Percentiles rank a stretch among this genome's conserved stretches.
phyloP scores from a whole-genome alignment of 257 asterid genomes.

The Misopates orontium region DNA sequence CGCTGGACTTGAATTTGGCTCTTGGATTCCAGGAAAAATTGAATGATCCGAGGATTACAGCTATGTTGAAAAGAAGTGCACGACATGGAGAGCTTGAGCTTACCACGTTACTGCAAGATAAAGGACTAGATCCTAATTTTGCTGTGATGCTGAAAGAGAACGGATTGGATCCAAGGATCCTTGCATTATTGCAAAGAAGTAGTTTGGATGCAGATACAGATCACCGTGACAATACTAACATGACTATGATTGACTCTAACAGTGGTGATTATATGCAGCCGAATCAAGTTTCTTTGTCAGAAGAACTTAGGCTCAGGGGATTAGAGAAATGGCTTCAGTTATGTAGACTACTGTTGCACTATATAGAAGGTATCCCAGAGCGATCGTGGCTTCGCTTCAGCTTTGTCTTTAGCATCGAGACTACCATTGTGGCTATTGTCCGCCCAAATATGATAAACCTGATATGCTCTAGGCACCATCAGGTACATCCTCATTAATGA shows the following conservation, averaged over 20 bases:
- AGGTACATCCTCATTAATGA: conserved; percentile 47
- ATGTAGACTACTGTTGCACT: conserved; percentile 75
- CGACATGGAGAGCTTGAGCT: conserved; percentile 86
- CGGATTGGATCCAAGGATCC: conserved; percentile 96
- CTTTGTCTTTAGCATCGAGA: conserved; percentile 81
- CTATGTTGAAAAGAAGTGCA: conserved; percentile 76
- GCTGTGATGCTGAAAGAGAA: conserved; percentile 99
- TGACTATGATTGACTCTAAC: conserved; percentile 57
- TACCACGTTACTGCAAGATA: conserved; percentile 82
- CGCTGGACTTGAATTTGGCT: conserved; percentile 83
- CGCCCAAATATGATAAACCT: conserved; percentile 77
- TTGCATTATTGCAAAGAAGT: conserved; percentile 95
- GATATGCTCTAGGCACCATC: conserved; percentile 78
- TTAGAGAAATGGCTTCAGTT: conserved; percentile 90
- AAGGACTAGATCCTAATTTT: conserved; percentile 98
- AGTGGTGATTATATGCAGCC: conserved; percentile 61
- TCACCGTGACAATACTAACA: conserved; percentile 75
- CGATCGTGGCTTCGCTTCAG: conserved; percentile 98
- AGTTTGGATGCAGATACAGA: conserved; percentile 99
- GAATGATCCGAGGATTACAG: conserved; percentile 85
- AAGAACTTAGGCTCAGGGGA: conserved; percentile 91
- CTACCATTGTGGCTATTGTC: conserved; percentile 74
- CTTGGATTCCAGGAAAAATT: conserved; percentile 87
- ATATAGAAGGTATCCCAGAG: conserved; percentile 90
- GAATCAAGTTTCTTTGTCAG: conserved; percentile 90